A percentile compares a stretch with the other conserved stretches of the same genome.
Conservation (phyloP, 306 rosid genomes). For the Cicer chorassanicum region DNA sequence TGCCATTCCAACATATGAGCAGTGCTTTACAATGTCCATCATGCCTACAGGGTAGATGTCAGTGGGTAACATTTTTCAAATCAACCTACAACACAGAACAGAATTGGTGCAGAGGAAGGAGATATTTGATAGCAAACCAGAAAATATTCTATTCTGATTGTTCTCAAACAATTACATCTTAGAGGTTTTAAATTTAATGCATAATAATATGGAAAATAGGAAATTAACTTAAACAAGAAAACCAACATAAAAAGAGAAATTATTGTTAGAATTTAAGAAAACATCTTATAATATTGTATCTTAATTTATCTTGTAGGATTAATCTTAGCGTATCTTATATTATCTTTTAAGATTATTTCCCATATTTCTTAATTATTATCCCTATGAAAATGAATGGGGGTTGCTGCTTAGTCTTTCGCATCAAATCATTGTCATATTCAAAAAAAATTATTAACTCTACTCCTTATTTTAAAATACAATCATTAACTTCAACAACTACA, state of each 20-base stretch:
- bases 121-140: background rate
- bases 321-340: background rate
- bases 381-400: background rate
- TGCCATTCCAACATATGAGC: conserved; percentile 93
- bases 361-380: background rate
- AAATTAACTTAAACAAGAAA: background rate
- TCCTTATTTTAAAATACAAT: background rate
- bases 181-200: background rate
- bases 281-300: background rate
- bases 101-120: background rate
- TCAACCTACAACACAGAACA: conserved; percentile 29
- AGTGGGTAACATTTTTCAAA: conserved; percentile 34
- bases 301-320: background rate
- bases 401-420: background rate
- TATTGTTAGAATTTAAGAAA: background rate
- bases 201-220: background rate
- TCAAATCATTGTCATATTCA: conserved; percentile 1
- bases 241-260: background rate
- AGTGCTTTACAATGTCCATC: conserved; percentile 77
- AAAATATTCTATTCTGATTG: background rate
- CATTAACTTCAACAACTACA: background rate
- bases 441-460: background rate
- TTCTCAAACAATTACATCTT: background rate
- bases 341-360: background rate
- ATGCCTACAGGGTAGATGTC: conserved; percentile 60